Base-by-base conservation (phyloP, 2,329 filamentous ascomycete species). In the Colletotrichum viniferum region DNA sequence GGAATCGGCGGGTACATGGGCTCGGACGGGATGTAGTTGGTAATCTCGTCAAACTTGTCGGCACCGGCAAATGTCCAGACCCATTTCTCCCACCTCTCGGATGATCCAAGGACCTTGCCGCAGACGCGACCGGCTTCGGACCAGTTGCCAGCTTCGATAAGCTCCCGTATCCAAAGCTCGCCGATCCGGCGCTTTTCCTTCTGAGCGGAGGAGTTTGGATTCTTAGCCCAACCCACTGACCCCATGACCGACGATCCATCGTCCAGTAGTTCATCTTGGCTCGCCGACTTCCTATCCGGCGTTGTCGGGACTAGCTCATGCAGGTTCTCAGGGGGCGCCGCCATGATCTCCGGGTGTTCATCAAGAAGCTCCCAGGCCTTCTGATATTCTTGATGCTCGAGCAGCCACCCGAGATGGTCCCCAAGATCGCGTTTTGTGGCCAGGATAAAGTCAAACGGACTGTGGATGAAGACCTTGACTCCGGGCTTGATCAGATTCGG, bases 391-490 rank as follows among this genome's bases (percentile, higher is more conserved):
- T 94, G 90, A 76, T 93, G 95, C 74, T 96, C 94, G 32, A 98
- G 83, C 16, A 98, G 88, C 96, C 96, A 99, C 9, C 89, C 87
- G 26, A 98, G 87, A 80, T 98, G 96, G 84, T 99, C 97, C 5
- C 92, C 88, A 18, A 98, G 88, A 80, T 98, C 96, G 78, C 97
- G 90, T 82, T 96, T 96, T 4, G 97, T 95, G 1, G 95, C 95
- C 70, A 98, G 87, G n/a, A 98, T 94, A 80, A 96, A 98, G 84
- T 99, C 97, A 81, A 97, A 99, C 0, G 97, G 97, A 79, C 96
- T 98, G 80, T 98, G 96, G 55, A 99, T 95, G 82, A 98, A 98
- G 18, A 99, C 94, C 81, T 98, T 89, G 79, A 89, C 83, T 3
- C 90, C 89, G 66, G 87, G 87, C 80, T 92, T 89, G 78, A 88